Evolutionary conservation across 805 yeast species (phyloP).

Genomic region (Millerozyma acaciae): DNA sequence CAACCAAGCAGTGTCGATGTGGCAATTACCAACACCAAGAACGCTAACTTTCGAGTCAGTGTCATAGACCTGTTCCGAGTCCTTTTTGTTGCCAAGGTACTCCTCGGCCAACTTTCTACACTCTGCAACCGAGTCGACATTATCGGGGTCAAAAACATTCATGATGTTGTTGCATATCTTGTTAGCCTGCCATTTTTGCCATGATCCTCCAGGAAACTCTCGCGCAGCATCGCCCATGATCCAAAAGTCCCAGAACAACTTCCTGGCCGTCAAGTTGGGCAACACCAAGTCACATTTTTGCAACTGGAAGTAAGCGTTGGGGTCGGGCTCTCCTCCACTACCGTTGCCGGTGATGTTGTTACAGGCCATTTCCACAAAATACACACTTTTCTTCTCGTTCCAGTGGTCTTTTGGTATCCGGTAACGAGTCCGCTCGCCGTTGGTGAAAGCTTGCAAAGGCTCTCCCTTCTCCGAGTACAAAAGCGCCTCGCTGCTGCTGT

Average conservation of each 20-base stretch:
- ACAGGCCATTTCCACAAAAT: conserved; percentile 86
- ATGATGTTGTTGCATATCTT: conserved; percentile 77
- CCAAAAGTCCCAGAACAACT: conserved; percentile 77
- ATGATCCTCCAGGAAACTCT: conserved; percentile 67
- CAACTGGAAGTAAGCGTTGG: conserved; percentile 66
- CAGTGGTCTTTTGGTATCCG: conserved; percentile 56
- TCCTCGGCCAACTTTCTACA: conserved; percentile 66
- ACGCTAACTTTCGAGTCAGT: conserved; percentile 53
- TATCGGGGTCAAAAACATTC: conserved; percentile 74
- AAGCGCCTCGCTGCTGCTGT: conserved; percentile 81
- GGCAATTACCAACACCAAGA: conserved; percentile 89
- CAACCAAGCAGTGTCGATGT: conserved; percentile 97
- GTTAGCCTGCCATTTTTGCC: conserved; percentile 83
- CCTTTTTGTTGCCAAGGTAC: conserved; percentile 62
- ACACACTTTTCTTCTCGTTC: conserved; percentile 51
- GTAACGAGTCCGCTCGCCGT: conserved; percentile 78
- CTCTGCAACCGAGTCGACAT: conserved; percentile 49
- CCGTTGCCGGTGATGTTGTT: conserved; percentile 88
- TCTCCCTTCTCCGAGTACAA: conserved; percentile 63
- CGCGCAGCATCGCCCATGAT: conserved; percentile 88
- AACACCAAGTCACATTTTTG: conserved; percentile 71
- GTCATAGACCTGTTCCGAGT: conserved; percentile 59
- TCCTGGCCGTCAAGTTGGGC: conserved; percentile 78
- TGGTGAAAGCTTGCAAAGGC: conserved; percentile 82
- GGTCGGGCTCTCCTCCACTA: conserved; percentile 59